Conservation (phyloP, 805 yeast genomes). For the Limtongia smithiae region DNA sequence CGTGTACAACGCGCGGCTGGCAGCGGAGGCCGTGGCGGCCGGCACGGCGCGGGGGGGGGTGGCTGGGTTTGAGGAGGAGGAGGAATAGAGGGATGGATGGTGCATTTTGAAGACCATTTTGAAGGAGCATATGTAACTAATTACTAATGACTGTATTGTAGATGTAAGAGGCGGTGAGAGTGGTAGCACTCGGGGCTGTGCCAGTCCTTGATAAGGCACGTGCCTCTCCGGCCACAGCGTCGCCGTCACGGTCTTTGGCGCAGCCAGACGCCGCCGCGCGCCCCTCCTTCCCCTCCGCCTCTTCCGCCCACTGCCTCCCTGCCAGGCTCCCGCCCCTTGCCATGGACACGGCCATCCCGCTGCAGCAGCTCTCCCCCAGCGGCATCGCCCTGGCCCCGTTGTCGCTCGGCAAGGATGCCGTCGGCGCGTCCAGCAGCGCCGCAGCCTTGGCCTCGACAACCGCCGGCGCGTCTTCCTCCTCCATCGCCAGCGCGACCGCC, state of each 20-base stretch:
- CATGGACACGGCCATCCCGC: background rate
- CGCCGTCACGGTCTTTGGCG: too few species aligned
- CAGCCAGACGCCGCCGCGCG: background rate
- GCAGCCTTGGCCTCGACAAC: background rate
- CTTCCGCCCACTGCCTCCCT: background rate
- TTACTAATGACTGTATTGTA: too few species aligned
- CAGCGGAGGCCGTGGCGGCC: conserved; percentile 22
- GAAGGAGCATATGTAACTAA: too few species aligned
- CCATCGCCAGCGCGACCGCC: background rate
- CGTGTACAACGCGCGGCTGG: conserved; percentile 19
- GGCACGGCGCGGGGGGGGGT: conserved; percentile 16
- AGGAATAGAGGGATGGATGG: background rate
- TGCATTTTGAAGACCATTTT: background rate
- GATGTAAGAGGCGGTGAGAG: too few species aligned
- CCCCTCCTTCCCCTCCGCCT: background rate
- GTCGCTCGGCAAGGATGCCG: background rate
- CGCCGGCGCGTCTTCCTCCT: background rate
- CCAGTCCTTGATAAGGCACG: too few species aligned
- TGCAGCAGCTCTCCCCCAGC: background rate
- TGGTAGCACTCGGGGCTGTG: too few species aligned
- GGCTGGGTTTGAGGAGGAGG: background rate
- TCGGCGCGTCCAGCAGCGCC: background rate
- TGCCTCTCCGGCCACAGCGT: too few species aligned
- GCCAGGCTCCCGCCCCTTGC: background rate
- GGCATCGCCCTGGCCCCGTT: background rate